phyloP scores from a whole-genome alignment of 192 early-diverging fungal species.

The Coemansia sp. region DNA sequence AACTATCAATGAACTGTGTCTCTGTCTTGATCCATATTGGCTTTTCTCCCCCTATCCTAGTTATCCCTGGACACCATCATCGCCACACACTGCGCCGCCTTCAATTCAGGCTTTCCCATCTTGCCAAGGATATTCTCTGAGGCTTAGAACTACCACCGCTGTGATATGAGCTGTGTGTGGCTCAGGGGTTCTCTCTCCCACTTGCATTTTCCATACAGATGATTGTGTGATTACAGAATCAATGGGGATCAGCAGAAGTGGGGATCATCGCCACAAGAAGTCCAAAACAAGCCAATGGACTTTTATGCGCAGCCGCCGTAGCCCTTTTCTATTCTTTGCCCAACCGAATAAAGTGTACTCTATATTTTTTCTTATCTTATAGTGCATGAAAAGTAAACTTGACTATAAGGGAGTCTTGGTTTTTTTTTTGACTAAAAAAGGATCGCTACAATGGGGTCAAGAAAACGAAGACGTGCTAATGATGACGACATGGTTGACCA shows the following conservation, averaged over 20 bases:
- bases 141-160: neutral
- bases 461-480: neutral
- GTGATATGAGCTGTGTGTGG: too few relatives aligned
- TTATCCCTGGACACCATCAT: neutral
- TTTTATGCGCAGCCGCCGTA: neutral
- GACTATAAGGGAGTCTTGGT: too few relatives aligned
- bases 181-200: too few relatives aligned
- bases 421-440: too few relatives aligned
- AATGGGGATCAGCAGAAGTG: neutral
- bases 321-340: neutral
- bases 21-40: neutral
- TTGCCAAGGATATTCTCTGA: neutral
- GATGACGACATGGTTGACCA: slow-evolving; percentile 30
- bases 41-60: neutral
- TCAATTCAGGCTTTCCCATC: too few relatives aligned
- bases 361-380: neutral
- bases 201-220: too few relatives aligned
- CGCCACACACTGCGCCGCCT: neutral
- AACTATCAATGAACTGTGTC: neutral
- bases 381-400: neutral
- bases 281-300: too few relatives aligned
- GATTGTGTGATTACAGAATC: neutral
- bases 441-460: neutral
- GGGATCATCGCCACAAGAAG: too few relatives aligned
- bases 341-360: too few relatives aligned